phyloP scores from a whole-genome alignment of 2,329 filamentous ascomycete species.

The Rhinocladiella mackenziei region DNA sequence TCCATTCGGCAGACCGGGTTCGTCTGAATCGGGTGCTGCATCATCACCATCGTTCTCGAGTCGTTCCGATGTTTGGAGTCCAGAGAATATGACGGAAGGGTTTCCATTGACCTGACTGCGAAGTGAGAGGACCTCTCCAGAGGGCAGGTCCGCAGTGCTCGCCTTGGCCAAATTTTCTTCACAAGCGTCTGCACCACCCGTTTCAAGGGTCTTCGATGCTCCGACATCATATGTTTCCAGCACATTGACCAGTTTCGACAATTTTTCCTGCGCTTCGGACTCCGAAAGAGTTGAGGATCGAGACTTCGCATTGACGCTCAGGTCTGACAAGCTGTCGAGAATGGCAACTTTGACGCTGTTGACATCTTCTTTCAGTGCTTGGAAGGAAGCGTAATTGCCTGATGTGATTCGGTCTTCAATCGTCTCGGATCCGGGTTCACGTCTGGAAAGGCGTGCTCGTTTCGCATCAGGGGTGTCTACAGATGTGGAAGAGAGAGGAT shows the following conservation, averaged over 20 bases:
- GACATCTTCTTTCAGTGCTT: conserved; percentile 42
- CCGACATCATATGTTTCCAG: conserved; percentile 7
- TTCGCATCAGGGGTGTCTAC: conserved; percentile 41
- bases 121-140: conserved; percentile 25
- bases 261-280: conserved; percentile 11
- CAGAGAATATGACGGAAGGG: conserved; percentile 79
- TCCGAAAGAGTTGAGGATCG: not conserved
- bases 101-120: conserved; percentile 38
- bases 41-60: conserved; percentile 44
- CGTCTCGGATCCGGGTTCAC: conserved; percentile 35
- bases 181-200: conserved; percentile 3
- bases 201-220: conserved; percentile 2
- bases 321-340: conserved; percentile 5
- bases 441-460: conserved; percentile 40
- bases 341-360: conserved; percentile 16
- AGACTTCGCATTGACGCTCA: conserved; percentile 12
- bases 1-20: conserved; percentile 65
- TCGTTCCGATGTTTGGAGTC: conserved; percentile 57
- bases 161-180: conserved; percentile 7
- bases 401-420: conserved; percentile 39
- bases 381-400: conserved; percentile 39
- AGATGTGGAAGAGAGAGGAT: conserved; percentile 36
- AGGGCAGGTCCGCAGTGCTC: conserved; percentile 1
- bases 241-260: conserved; percentile 15
- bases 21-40: conserved; percentile 4